Conservation (phyloP, 2,329 filamentous ascomycete genomes). For the Xylariales sp. region DNA sequence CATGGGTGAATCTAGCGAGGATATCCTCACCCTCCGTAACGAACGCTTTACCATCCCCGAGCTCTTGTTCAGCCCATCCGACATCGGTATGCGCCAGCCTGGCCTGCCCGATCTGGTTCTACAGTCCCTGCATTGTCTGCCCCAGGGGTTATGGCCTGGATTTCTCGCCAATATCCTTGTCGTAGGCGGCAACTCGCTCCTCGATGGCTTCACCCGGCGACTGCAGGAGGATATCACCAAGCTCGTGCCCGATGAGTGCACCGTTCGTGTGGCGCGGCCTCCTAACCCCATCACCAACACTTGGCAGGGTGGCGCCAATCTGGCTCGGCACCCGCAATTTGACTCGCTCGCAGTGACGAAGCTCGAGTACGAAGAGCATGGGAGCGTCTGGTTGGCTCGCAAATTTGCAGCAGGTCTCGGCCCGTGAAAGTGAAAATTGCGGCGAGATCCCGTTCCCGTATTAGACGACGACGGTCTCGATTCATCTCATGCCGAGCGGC, state of each 20-base stretch:
- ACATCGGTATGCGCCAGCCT: conserved; percentile 85
- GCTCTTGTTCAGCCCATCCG: conserved; percentile 85
- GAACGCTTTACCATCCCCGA: conserved; percentile 93
- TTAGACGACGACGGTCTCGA: neutral
- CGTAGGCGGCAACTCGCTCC: conserved; percentile 84
- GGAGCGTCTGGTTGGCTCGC: conserved; percentile 77
- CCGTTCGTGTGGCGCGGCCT: conserved; percentile 77
- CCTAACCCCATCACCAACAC: conserved; percentile 81
- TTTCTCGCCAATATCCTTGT: conserved; percentile 89
- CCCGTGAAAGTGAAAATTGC: conserved; percentile 27
- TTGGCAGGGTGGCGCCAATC: conserved; percentile 85
- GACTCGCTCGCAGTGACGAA: conserved; percentile 80
- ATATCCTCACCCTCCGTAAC: conserved; percentile 87
- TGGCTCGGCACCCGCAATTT: conserved; percentile 77
- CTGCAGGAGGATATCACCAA: conserved; percentile 79
- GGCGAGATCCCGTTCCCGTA: neutral
- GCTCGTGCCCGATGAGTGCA: conserved; percentile 79
- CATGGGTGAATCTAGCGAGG: conserved; percentile 69
- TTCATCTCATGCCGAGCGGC: neutral
- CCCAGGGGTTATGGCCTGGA: conserved; percentile 84
- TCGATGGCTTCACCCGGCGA: conserved; percentile 84
- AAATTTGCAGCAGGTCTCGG: conserved; percentile 68
- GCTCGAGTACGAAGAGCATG: conserved; percentile 90
- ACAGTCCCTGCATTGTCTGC: conserved; percentile 79
- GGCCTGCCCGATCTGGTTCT: conserved; percentile 86